Percentiles rank a stretch among this genome's conserved stretches.
Conservation (phyloP, 495 filamentous ascomycete species). For the Tuber umbilicatum region DNA sequence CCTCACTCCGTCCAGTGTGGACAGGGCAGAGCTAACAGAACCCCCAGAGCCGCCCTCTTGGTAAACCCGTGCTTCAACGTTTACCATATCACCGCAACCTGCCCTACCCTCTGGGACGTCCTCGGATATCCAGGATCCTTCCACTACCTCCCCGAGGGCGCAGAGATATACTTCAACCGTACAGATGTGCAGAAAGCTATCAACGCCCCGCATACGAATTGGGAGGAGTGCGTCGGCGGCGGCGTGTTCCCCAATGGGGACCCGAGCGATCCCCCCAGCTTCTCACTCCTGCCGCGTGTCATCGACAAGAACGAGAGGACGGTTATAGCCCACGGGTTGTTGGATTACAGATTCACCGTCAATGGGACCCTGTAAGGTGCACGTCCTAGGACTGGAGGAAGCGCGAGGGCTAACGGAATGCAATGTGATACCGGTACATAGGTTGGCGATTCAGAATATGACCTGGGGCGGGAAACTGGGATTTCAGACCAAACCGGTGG, state of each 20-base stretch:
- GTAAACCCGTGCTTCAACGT: slow-evolving; percentile 77
- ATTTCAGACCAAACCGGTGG: slow-evolving; percentile 54
- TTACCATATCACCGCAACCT: slow-evolving; percentile 68
- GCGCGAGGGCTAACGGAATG: neutral
- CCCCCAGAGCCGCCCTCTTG: slow-evolving; percentile 47
- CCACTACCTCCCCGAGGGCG: slow-evolving; percentile 50
- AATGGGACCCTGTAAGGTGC: slow-evolving; percentile 55
- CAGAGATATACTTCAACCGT: slow-evolving; percentile 68
- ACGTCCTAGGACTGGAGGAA: neutral
- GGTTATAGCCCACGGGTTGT: slow-evolving; percentile 60
- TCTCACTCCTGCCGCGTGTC: slow-evolving; percentile 57
- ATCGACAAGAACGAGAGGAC: slow-evolving; percentile 65
- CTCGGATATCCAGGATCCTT: slow-evolving; percentile 64
- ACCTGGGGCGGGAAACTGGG: slow-evolving; percentile 69
- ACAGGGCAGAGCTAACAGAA: slow-evolving; percentile 7
- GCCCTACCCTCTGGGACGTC: slow-evolving; percentile 64
- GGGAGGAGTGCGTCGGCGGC: slow-evolving; percentile 52
- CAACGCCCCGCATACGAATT: slow-evolving; percentile 58
- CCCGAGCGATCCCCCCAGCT: slow-evolving; percentile 47
- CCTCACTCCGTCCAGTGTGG: neutral
- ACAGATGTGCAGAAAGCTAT: slow-evolving; percentile 69
- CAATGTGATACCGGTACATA: neutral
- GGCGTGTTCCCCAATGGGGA: slow-evolving; percentile 54
- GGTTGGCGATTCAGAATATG: slow-evolving; percentile 72
- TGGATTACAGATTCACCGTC: slow-evolving; percentile 53